These are phyloP conservation scores for Ceratocystis papillata DNA, from an alignment of 2,329 filamentous ascomycete species.

Conservation along the genomic window DNA sequence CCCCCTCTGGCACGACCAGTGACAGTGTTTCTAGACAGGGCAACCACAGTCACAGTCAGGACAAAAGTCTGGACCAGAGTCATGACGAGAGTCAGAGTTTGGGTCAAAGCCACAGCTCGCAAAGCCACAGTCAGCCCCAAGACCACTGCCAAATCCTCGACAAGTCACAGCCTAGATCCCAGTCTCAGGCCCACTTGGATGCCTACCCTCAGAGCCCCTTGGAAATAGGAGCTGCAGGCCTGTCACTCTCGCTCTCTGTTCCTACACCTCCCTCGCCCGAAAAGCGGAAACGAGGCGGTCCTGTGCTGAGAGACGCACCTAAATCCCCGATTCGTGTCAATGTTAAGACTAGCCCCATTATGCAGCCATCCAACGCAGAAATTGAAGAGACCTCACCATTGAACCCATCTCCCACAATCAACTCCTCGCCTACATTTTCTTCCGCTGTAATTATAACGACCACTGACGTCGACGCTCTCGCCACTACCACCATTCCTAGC, in stretches of 20 bases:
- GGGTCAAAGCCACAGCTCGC: too few relatives aligned
- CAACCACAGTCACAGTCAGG: background rate
- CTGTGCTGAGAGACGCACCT: conserved; percentile 42
- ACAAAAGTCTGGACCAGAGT: background rate
- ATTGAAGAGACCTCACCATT: conserved; percentile 22
- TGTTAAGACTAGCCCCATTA: conserved; percentile 19
- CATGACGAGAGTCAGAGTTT: background rate
- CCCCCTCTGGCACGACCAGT: background rate
- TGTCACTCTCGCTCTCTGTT: background rate
- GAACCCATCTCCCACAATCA: conserved; percentile 12
- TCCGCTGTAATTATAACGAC: conserved; percentile 12
- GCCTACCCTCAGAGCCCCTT: conserved; percentile 2
- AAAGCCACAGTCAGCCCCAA: background rate
- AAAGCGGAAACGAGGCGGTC: conserved; percentile 30
- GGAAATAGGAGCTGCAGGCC: conserved; percentile 6
- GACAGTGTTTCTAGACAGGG: background rate
- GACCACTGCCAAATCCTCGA: background rate
- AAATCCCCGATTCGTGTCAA: conserved; percentile 45
- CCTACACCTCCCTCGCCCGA: conserved; percentile 3
- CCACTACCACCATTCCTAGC: background rate
- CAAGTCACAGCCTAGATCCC: conserved; percentile 1
- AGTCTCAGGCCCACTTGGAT: conserved; percentile 6
- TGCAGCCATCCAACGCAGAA: conserved; percentile 22
- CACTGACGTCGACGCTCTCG: background rate
- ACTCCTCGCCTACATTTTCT: conserved; percentile 3